Base-by-base conservation (phyloP, 768 basidiomycete genomes). In the Multifurca ochricompacta region DNA sequence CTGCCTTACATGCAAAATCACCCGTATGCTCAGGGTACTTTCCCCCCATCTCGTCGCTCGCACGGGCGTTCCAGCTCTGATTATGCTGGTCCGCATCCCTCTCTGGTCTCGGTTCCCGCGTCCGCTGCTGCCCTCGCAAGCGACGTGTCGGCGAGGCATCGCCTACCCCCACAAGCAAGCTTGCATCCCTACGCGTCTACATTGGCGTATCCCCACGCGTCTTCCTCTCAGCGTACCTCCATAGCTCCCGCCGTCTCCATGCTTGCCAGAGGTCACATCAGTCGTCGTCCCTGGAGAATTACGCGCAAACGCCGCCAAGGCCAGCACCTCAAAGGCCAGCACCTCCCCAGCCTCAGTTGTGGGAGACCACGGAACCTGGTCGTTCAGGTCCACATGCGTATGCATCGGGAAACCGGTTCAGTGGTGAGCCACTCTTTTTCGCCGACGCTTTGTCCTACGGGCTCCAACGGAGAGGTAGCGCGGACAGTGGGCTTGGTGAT, bases 401-500 rank as follows among this genome's bases (percentile, higher is more conserved):
- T 21, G 60, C 60, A 4, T 43, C 28, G 5, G 37, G 47, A 18
- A 39, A 45, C 31, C 40, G 47, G 7, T 30, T 35, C 43, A 50
- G 50, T 16, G 47, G 58, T 8, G 58, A 27, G 13, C 53, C 60
- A 23, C 77, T 81, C 36, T 82, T 79, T 10, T 75, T 87, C 7
- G 83, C 78, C 8, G 83, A 86, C 56, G 79, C 80, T 16, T 71
- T 89, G 32, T 76, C 75, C 2, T 76, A 77, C 61, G 67, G 63
- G 70, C 76, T 53, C 69, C 70, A 39, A 56, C 59, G 65, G 59
- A 41, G 53, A 32, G 43, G 52, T 14, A 71, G 69, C 49, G 56
- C 57, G 3, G 77, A 78, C 53, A 78, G 77, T 44, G 79, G 76
- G 6, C 59, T 76, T 25, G 77, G 75, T 23, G 74, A 72, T 6